Evolutionary conservation across 1,284 basidiomycete genomes (phyloP), one percentile per base, ranked within the genome.

Genomic region (Rhodotorula sp.): DNA sequence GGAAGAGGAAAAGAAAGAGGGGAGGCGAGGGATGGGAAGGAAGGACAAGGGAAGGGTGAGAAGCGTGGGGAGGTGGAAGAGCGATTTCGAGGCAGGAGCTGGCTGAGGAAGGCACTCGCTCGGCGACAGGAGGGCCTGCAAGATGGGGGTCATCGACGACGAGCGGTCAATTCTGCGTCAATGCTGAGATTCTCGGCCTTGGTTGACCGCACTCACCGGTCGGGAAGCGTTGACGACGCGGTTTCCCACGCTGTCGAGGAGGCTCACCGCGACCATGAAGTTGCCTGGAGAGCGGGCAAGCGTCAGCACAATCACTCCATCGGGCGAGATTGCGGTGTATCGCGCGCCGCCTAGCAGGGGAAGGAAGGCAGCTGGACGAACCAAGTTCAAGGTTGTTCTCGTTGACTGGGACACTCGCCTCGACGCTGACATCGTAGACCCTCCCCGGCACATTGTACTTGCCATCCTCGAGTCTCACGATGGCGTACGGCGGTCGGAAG

Each of bases 311-410:
- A 20, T 22, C 4, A 16, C 6, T 34, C 28, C 28, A 48, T 22
- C 7, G 18, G 3, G 16, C 30, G 4, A 34, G 18, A 26, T 31
- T 15, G 30, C 9, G 28, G 40, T 15, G 40, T 28, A 15, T n/a
- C 15, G 20, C 1, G 24, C 24, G 24, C 13, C 55, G 34, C 37
- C 31, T 22, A 22, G 24, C 18, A 34, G 8, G 34, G 16, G 47
- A 34, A 2, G 16, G 15, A 50, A 37, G 46, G 18, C 28, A 28
- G 22, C 51, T 18, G 47, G 18, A 63, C 62, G 22, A 6, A 64
- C 62, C 64, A 20, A 65, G 53, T 13, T 55, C 46, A n/a, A 65
- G 53, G 59, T 65, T 65, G 64, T 65, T 65, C 11, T 55, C 46
- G 44, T 65, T 65, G 59, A 60, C 64, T 52, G 64, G 64, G 44